Evolutionary conservation across 257 asterid species (phyloP), one percentile per base, ranked within the genome.

Genomic region (Capsicum pubescens): DNA sequence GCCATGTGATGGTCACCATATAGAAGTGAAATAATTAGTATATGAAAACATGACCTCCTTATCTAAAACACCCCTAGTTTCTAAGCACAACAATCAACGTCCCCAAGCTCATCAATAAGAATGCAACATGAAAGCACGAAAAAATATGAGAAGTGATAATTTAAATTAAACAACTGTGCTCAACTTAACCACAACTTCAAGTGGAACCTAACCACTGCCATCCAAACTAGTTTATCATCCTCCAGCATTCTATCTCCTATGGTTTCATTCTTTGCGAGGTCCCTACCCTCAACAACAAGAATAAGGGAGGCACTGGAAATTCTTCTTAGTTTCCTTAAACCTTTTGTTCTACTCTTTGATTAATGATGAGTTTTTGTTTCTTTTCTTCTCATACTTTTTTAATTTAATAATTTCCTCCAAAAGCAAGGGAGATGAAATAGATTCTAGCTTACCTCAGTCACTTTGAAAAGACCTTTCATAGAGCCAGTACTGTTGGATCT

Each of bases 401-500:
- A 5, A 74, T 35, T 64, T 39, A 57, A 39, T 76, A 44, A 54
- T 48, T 35, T 79, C 58, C 55, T 39, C 61, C 82, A 77, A 77
- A 77, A 54, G 64, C 50, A 77, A 26, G 48, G 32, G 32, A 54
- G 50, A 76, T 77, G 50, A 77, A 54, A 76, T 36, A 82, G 46
- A 82, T 21, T 82, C 80, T 11, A 72, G 76, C 85, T 71, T 92
- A 97, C 99, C 98, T 97, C 99, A 6, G 98, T 91, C 83, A 97
- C 96, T 92, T 90, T 92, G 76, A 97, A 97, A 83, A 91, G 94
- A 72, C 93, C 91, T 88, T 97, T 97, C 84, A 93, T 97, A 9
- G 94, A 90, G 86, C 92, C 86, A 83, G 81, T 66, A 87, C 84
- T 89, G 78, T 83, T 91, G 68, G 91, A 89, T 86, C 93, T 96